A percentile compares a stretch with the other conserved stretches of the same genome.
Conservation (phyloP, 1,139 yeast genomes). For the Yamadazyma trypodendri region DNA sequence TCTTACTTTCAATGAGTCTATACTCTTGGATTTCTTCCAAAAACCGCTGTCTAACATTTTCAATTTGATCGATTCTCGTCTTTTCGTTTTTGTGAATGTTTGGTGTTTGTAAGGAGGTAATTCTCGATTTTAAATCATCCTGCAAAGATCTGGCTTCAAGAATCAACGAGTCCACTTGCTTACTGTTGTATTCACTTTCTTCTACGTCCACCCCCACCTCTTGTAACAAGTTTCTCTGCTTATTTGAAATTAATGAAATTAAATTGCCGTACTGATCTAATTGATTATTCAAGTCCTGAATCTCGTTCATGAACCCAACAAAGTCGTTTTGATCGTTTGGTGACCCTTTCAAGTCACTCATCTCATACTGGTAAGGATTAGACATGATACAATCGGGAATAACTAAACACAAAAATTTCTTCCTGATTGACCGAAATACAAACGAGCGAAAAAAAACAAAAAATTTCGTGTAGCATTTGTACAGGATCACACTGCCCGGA, state of each 20-base stretch:
- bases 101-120: conserved; percentile 67
- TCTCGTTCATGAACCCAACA: conserved; percentile 76
- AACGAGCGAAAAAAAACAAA: background rate
- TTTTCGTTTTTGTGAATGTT: conserved; percentile 68
- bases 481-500: conserved; percentile 1
- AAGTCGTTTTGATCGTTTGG: conserved; percentile 52
- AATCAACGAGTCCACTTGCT: conserved; percentile 74
- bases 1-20: conserved; percentile 82
- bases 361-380: conserved; percentile 35
- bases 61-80: conserved; percentile 88
- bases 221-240: conserved; percentile 80
- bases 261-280: conserved; percentile 77
- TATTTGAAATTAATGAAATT: conserved; percentile 73
- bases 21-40: conserved; percentile 83
- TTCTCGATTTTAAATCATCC: conserved; percentile 67
- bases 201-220: conserved; percentile 77
- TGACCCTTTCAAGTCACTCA: conserved; percentile 28
- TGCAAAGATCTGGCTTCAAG: conserved; percentile 81
- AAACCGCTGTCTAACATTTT: conserved; percentile 81
- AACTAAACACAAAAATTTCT: background rate
- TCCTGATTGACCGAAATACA: background rate
- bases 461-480: background rate
- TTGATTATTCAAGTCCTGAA: conserved; percentile 77
- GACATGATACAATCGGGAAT: conserved; percentile 18
- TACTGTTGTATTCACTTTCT: conserved; percentile 66